Evolutionary conservation across 2,329 filamentous ascomycete genomes (phyloP).

Genomic region (Didymella sp.): DNA sequence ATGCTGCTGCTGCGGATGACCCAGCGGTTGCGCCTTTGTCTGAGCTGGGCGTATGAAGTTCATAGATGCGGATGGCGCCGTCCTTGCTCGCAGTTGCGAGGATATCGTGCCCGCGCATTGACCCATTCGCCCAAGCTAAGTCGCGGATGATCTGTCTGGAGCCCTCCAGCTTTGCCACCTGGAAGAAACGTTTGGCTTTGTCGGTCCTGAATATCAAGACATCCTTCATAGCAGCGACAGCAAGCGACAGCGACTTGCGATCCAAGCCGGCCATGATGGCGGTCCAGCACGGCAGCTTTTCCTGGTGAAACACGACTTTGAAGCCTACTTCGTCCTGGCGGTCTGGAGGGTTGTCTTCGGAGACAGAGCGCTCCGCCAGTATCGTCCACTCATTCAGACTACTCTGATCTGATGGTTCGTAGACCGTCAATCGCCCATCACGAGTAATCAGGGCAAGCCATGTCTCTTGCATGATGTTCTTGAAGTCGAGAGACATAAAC

Average conservation of each 20-base stretch:
- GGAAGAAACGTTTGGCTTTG: constrained; percentile 79
- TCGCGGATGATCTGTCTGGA: constrained; percentile 83
- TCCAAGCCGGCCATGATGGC: constrained; percentile 82
- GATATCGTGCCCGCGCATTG: constrained; percentile 86
- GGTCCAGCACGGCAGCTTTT: constrained; percentile 78
- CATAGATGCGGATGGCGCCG: constrained; percentile 86
- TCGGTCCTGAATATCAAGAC: constrained; percentile 85
- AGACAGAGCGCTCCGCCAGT: constrained; percentile 78
- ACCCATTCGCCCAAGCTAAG: constrained; percentile 90
- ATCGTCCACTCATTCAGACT: constrained; percentile 77
- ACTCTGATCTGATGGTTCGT: constrained; percentile 86
- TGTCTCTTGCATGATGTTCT: constrained; percentile 82
- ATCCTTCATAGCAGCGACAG: constrained; percentile 83
- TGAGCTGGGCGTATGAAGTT: constrained; percentile 68
- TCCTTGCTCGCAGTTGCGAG: constrained; percentile 94
- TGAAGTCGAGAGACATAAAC: constrained; percentile 82
- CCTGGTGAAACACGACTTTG: constrained; percentile 85
- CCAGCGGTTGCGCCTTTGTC: constrained; percentile 45
- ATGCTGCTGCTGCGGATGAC: constrained; percentile 31
- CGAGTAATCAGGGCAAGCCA: constrained; percentile 85
- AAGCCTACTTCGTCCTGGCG: constrained; percentile 89
- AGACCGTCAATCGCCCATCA: constrained; percentile 79
- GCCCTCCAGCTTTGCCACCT: constrained; percentile 75
- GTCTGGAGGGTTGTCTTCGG: constrained; percentile 65
- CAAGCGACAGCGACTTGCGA: constrained; percentile 77